Conservation (phyloP, 768 basidiomycete species). For the Tricholoma matsutake region DNA sequence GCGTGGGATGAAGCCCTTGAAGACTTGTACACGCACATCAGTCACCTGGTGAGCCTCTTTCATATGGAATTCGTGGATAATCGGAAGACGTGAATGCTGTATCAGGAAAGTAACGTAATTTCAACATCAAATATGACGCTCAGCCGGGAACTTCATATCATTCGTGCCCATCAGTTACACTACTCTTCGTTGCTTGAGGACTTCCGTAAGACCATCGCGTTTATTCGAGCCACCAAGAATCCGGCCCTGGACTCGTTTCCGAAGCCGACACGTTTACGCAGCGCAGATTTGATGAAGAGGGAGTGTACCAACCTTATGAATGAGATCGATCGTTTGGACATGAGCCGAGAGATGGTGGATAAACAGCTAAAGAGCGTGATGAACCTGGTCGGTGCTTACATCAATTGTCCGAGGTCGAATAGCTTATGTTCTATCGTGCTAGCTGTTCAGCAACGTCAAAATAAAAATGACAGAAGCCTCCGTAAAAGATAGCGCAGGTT, state of each 20-base stretch:
- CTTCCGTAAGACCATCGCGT: slow-evolving; percentile 43
- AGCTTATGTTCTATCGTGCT: neutral
- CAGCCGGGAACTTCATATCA: slow-evolving; percentile 48
- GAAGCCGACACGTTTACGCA: slow-evolving; percentile 25
- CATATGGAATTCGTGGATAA: neutral
- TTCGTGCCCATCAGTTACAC: slow-evolving; percentile 52
- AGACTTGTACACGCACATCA: slow-evolving; percentile 22
- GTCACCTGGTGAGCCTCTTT: slow-evolving; percentile 16
- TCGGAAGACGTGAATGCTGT: neutral
- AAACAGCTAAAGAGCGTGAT: slow-evolving; percentile 49
- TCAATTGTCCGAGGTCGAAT: neutral
- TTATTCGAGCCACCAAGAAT: slow-evolving; percentile 40
- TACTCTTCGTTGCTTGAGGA: slow-evolving; percentile 46
- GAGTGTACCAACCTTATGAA: slow-evolving; percentile 50
- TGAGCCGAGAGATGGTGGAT: slow-evolving; percentile 42
- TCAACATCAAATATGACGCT: slow-evolving; percentile 36
- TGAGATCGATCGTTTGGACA: slow-evolving; percentile 47
- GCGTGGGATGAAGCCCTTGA: slow-evolving; percentile 26
- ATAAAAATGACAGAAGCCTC: slow-evolving; percentile 53
- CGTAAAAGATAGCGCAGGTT: slow-evolving; percentile 48
- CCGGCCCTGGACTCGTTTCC: slow-evolving; percentile 46
- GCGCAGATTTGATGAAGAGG: slow-evolving; percentile 33
- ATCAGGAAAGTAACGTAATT: slow-evolving; percentile 47
- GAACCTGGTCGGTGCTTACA: slow-evolving; percentile 37
- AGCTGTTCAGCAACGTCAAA: slow-evolving; percentile 62